Conservation (phyloP, 78 protist genomes). For the Dictyostelium purpureum region DNA sequence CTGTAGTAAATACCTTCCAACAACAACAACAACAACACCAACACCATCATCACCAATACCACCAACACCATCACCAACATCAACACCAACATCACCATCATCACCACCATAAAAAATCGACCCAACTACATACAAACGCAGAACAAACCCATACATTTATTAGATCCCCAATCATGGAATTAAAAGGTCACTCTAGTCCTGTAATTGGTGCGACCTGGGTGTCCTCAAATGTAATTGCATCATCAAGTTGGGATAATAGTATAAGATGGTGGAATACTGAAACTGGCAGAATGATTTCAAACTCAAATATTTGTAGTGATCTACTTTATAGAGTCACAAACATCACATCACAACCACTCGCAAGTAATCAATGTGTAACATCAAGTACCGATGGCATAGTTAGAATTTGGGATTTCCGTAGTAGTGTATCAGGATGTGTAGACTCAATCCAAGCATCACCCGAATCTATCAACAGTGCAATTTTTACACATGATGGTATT, state of each 20-base stretch:
- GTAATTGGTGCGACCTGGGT: conserved; percentile 51
- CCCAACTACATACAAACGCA: not conserved
- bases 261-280: conserved; percentile 66
- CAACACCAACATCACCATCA: conserved; percentile 5
- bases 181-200: conserved; percentile 57
- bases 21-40: not conserved
- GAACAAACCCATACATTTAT: not conserved
- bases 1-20: no score
- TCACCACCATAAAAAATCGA: not conserved
- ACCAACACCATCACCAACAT: conserved; percentile 3
- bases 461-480: conserved; percentile 33
- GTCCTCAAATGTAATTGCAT: not conserved
- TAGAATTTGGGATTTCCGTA: conserved; percentile 42
- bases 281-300: conserved; percentile 20
- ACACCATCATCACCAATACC: not conserved
- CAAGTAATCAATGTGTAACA: not conserved
- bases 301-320: not conserved
- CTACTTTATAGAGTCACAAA: conserved; percentile 5
- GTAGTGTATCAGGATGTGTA: not conserved
- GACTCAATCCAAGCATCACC: conserved; percentile 35
- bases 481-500: conserved; percentile 21
- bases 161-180: conserved; percentile 42
- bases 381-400: conserved; percentile 51
- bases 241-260: conserved; percentile 68
- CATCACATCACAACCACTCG: not conserved